Conservation (phyloP, 2,329 filamentous ascomycete genomes). For the Aspergillus alliaceus region DNA sequence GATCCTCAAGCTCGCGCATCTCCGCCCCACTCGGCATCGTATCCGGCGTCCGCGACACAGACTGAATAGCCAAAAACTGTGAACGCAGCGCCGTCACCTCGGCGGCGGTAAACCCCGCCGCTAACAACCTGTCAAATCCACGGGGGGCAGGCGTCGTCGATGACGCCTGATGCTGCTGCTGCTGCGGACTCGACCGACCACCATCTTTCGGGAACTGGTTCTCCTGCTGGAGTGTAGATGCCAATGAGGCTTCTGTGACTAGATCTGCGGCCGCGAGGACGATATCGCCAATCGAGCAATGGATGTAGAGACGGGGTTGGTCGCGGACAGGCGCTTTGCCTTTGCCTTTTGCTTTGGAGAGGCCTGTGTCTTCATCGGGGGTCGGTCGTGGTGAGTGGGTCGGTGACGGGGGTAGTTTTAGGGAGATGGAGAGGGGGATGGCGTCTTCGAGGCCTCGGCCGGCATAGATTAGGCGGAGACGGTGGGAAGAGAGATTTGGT, state of each 20-base stretch:
- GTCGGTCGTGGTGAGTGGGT: constrained; percentile 38
- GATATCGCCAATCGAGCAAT: constrained; percentile 84
- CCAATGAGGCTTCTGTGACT: constrained; percentile 58
- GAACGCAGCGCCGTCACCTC: constrained; percentile 83
- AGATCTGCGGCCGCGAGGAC: constrained; percentile 69
- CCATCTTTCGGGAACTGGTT: not conserved
- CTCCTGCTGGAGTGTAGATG: constrained; percentile 28
- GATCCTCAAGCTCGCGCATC: constrained; percentile 77
- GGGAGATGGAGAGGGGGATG: constrained; percentile 64
- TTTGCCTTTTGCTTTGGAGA: constrained; percentile 46
- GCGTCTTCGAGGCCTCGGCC: constrained; percentile 81
- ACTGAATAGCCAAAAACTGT: constrained; percentile 85
- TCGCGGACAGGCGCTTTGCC: constrained; percentile 65
- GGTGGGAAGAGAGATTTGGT: constrained; percentile 60
- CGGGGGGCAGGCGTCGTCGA: constrained; percentile 61
- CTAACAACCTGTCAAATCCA: constrained; percentile 84
- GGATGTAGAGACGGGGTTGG: constrained; percentile 72
- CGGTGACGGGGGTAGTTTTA: constrained; percentile 63
- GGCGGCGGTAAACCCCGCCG: constrained; percentile 75
- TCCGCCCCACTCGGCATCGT: constrained; percentile 79
- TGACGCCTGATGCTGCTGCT: constrained; percentile 17
- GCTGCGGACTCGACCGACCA: constrained; percentile 2
- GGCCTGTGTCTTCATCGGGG: constrained; percentile 20
- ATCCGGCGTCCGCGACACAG: constrained; percentile 79
- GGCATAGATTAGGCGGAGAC: constrained; percentile 84